A percentile compares a stretch with the other conserved stretches of the same genome.
Evolutionary conservation across 495 filamentous ascomycete genomes (phyloP).

Genomic region (Neurospora sp.): DNA sequence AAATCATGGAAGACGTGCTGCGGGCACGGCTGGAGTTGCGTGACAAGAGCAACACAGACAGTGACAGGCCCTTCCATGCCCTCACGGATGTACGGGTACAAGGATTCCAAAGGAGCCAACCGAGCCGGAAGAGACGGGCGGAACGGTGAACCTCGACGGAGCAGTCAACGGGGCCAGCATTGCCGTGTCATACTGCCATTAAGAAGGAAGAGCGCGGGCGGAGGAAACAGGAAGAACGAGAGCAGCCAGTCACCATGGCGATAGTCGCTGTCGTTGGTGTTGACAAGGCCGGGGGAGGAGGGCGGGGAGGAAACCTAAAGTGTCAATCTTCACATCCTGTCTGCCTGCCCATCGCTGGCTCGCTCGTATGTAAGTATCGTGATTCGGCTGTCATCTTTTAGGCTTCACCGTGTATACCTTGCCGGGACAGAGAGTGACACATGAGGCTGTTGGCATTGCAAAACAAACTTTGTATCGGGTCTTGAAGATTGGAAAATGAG

Average conservation of each 20-base stretch:
- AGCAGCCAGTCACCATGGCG: background rate
- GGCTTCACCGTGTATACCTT: background rate
- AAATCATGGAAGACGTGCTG: constrained; percentile 5
- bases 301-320: background rate
- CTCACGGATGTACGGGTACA: background rate
- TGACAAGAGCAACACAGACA: background rate
- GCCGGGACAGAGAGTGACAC: background rate
- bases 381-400: background rate
- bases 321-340: background rate
- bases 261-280: background rate
- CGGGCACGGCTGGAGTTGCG: background rate
- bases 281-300: background rate
- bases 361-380: background rate
- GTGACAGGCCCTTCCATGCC: background rate
- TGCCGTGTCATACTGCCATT: background rate
- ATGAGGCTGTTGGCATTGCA: background rate
- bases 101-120: background rate
- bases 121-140: background rate
- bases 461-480: background rate
- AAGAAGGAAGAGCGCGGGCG: background rate
- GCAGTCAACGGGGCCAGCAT: background rate
- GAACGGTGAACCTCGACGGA: background rate
- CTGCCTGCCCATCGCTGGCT: background rate
- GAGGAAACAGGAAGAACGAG: background rate
- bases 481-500: background rate